Evolutionary conservation across 352 stramenopile species (phyloP).

Genomic region (Phytophthora gonapodyides): DNA sequence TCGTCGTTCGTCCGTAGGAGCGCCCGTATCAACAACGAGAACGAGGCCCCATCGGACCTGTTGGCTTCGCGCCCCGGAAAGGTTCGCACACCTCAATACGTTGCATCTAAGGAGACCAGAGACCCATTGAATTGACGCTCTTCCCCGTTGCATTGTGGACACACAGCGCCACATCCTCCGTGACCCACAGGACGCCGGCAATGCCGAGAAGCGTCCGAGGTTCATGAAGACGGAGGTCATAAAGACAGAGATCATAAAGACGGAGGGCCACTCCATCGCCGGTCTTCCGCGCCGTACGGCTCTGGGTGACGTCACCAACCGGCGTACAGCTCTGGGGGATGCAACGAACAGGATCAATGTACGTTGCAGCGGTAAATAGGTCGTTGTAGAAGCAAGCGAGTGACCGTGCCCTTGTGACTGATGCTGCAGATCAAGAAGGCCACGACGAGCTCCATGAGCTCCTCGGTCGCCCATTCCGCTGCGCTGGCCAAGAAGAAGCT

Average conservation of each 20-base stretch:
- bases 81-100: constrained; percentile 22
- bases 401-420: constrained; percentile 11
- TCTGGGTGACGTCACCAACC: constrained; percentile 75
- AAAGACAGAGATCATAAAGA: constrained; percentile 17
- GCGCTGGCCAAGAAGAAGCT: constrained; percentile 56
- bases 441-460: constrained; percentile 45
- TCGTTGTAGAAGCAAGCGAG: background rate
- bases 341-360: constrained; percentile 80
- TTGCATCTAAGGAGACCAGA: too few species aligned
- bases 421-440: constrained; percentile 60
- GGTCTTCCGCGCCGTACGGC: constrained; percentile 30
- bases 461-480: constrained; percentile 25
- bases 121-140: background rate
- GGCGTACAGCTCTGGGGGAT: constrained; percentile 59
- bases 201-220: constrained; percentile 64
- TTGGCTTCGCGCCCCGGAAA: constrained; percentile 50
- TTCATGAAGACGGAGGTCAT: constrained; percentile 48
- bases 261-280: background rate
- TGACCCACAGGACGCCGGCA: constrained; percentile 47
- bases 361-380: constrained; percentile 17
- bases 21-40: constrained; percentile 69
- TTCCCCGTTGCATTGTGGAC: constrained; percentile 4
- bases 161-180: constrained; percentile 49
- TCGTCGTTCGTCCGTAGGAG: constrained; percentile 28
- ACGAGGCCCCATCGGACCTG: constrained; percentile 55